Evolutionary conservation across 2,329 filamentous ascomycete species (phyloP).

Genomic region (Ambrosiella xylebori): DNA sequence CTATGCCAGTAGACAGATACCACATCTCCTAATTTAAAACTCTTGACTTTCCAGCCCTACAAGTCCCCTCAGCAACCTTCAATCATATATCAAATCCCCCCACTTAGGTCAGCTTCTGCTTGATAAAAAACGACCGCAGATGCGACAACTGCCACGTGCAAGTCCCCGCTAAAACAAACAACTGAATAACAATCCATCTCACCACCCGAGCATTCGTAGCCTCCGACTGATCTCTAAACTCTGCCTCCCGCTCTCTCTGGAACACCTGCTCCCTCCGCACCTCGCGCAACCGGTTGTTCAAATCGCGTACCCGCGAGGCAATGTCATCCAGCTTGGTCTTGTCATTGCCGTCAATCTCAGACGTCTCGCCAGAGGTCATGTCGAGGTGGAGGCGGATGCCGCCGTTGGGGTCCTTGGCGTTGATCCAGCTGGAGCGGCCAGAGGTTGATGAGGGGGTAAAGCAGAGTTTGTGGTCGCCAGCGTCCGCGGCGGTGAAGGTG

Average conservation of each 20-base stretch:
- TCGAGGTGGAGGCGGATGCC: conserved; percentile 75
- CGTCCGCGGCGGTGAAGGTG: conserved; percentile 86
- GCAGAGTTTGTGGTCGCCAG: conserved; percentile 92
- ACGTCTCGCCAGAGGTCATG: conserved; percentile 85
- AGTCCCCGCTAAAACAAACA: conserved; percentile 66
- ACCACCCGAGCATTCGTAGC: conserved; percentile 80
- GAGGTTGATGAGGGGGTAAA: conserved; percentile 69
- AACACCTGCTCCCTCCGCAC: conserved; percentile 91
- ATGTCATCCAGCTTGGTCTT: conserved; percentile 88
- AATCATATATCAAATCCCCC: neutral
- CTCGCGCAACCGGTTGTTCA: conserved; percentile 75
- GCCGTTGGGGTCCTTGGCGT: conserved; percentile 44
- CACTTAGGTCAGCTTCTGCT: conserved; percentile 90
- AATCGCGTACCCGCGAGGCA: conserved; percentile 69
- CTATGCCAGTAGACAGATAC: neutral
- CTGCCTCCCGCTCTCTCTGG: conserved; percentile 88
- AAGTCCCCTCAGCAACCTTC: neutral
- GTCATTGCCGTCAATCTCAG: conserved; percentile 81
- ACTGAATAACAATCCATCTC: conserved; percentile 83
- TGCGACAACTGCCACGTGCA: conserved; percentile 97
- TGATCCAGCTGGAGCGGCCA: conserved; percentile 55
- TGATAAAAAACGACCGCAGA: conserved; percentile 95
- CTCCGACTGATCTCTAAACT: conserved; percentile 97
- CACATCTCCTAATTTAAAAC: neutral
- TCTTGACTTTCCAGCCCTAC: neutral